Percentiles rank a stretch among this genome's conserved stretches.
Conservation (phyloP, 148 eudicot species). For the Bassia scoparia region DNA sequence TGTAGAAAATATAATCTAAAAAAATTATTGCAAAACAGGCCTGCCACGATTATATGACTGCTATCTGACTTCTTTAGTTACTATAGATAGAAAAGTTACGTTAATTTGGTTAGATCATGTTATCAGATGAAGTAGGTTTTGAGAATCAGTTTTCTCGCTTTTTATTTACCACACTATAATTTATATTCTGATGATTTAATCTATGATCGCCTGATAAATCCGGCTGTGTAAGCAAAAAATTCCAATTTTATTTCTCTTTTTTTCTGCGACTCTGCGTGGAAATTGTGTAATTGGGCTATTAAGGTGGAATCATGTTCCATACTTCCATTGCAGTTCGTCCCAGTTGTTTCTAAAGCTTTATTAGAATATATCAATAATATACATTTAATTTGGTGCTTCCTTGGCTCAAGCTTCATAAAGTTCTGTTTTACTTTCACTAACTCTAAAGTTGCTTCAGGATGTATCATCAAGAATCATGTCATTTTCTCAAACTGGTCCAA, state of each 20-base stretch:
- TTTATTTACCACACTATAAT: neutral
- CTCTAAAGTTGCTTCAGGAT: conserved; percentile 44
- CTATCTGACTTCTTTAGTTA: neutral
- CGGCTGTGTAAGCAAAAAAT: neutral
- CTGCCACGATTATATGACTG: neutral
- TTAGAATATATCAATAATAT: neutral
- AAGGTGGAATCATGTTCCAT: neutral
- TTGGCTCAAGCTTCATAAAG: neutral
- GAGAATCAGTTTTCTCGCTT: neutral
- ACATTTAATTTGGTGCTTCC: neutral
- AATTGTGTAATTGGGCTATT: neutral
- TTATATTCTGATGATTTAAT: neutral
- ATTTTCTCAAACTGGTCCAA: conserved; percentile 80
- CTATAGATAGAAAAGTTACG: neutral
- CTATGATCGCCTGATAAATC: neutral
- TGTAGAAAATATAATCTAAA: neutral
- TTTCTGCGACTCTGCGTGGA: too few relatives aligned
- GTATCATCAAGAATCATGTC: conserved; percentile 77
- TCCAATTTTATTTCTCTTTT: neutral
- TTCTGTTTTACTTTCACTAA: neutral
- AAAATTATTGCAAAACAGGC: neutral
- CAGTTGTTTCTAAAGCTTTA: neutral
- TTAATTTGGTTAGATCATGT: neutral
- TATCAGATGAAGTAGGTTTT: neutral
- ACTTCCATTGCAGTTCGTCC: neutral